Evolutionary conservation across 805 yeast species (phyloP), one percentile per base, ranked within the genome.

Genomic region (Ogataea henricii): DNA sequence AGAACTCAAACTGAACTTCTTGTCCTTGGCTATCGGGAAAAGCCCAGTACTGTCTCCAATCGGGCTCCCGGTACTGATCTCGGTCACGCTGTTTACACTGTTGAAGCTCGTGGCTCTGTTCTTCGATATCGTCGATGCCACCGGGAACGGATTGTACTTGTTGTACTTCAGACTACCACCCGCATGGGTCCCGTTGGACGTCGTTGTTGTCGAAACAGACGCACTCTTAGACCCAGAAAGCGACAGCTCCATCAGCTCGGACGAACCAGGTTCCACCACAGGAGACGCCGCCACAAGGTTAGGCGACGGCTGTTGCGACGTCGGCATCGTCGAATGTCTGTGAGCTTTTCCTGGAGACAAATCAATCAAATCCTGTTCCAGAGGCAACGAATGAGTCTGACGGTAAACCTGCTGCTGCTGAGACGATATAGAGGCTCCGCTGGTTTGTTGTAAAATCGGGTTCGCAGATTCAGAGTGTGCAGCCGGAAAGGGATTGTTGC

Each of bases 401-500:
- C 17, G 35, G n/a, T n/a, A n/a, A 1, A 18, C 8, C 26, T 45
- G 49, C 3, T 32, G 21, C n/a, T n/a, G 20, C 25, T 35, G 38
- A 14, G 54, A 49, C 16, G 22, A 21, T 6, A 44, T 18, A 2
- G 52, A 47, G 10, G 41, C 35, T 6, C 54, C 57, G 20, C 51
- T 46, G 16, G 30, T 13, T 40, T 55, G 55, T 9, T 44, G 48
- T 4, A 33, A 10, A 6, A 47, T 34, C 2, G 41, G 27, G 16
- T 13, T 34, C 16, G 13, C 25, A 7, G 21, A 6, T 7, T 47
- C 46, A 8, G 40, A 14, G 9, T 23, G 35, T 22, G 17, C 13
- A 12, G 44, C 27, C 33, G 66, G 64, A 52, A 62, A 60, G 17
- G 67, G 66, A 41, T 62, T 60, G 49, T 61, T 53, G 13, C 54